phyloP scores from a whole-genome alignment of 768 basidiomycete genomes.

The Mycena crocata region DNA sequence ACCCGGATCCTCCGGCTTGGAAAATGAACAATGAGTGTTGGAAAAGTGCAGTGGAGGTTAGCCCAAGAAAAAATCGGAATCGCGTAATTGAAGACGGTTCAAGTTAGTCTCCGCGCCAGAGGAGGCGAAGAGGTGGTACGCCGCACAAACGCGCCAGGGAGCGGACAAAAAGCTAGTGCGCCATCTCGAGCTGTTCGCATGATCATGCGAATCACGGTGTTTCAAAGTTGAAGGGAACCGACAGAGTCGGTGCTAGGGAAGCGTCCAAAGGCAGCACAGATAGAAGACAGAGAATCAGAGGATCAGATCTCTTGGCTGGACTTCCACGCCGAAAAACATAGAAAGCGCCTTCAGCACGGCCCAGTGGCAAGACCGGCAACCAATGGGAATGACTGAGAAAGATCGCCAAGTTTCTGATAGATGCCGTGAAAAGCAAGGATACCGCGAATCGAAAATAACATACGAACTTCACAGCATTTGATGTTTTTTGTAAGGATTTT shows the following conservation, averaged over 20 bases:
- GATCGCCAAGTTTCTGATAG: background rate
- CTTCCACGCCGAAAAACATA: background rate
- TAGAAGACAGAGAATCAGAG: constrained; percentile 19
- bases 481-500: too few species aligned
- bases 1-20: constrained; percentile 18
- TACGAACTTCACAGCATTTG: constrained; percentile 3
- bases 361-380: constrained; percentile 15
- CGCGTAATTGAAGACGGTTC: background rate
- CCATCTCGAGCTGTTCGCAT: background rate
- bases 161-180: constrained; percentile 14
- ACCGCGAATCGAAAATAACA: background rate
- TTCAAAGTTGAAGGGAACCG: background rate
- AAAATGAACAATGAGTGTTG: constrained; percentile 1
- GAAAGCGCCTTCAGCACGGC: constrained; percentile 2
- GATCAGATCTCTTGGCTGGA: background rate
- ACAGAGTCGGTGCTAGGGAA: background rate
- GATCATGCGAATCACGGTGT: constrained; percentile 29
- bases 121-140: background rate
- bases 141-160: background rate
- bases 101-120: background rate
- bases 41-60: background rate
- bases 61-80: constrained; percentile 10
- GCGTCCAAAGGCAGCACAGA: background rate
- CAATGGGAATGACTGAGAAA: background rate
- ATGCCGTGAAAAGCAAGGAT: background rate